Base-by-base conservation (phyloP, 2,329 filamentous ascomycete species). In the Lasiodiplodia theobromae region DNA sequence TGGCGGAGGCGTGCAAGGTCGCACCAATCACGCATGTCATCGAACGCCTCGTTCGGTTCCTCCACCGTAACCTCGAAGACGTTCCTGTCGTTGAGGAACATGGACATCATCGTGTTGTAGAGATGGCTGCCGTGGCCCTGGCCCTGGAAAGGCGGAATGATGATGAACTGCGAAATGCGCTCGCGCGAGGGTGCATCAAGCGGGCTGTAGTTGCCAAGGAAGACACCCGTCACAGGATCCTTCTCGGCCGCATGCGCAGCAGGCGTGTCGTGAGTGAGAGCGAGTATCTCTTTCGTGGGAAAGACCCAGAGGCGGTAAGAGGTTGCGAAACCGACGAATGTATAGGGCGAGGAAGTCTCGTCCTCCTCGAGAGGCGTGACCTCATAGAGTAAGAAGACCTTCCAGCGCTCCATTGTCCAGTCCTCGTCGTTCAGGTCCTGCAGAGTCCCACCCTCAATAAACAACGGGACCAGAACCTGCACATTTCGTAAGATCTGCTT, bases 121-220 rank as follows among this genome's bases (percentile, higher is more conserved):
- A 99, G 88, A 52, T 88, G 86, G 12, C 89, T 87, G 44, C 95
- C 96, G 62, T 95, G 89, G 18, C 94, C 94, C 70, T 89, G 88
- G 70, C 88, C 86, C 77, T 97, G 94, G 79, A 93, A 97, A 6
- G 93, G 91, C 2, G 94, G 94, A 12, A 99, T 85, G 71, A 99
- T 90, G 70, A 99, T 77, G 79, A 98, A 98, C 78, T 99, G 96
- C 0, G 95, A 97, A 72, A 99, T 92, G 54, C 96, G 88, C 69
- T 93, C 89, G 49, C 95, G 89, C 73, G 91, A 91, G 14, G 92
- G 91, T 2, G 94, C 85, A 60, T 90, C 82, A 4, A 85, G 87
- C 78, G 71, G 90, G 83, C 78, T 67, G 23, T 78, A 72, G 1
- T 76, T 77, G 51, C 49, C 53, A 16, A 52, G 44, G 21, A 51